A percentile compares a stretch with the other conserved stretches of the same genome.
Evolutionary conservation across 1,284 basidiomycete species (phyloP).

Genomic region (Rhodotorula mucilaginosa): DNA sequence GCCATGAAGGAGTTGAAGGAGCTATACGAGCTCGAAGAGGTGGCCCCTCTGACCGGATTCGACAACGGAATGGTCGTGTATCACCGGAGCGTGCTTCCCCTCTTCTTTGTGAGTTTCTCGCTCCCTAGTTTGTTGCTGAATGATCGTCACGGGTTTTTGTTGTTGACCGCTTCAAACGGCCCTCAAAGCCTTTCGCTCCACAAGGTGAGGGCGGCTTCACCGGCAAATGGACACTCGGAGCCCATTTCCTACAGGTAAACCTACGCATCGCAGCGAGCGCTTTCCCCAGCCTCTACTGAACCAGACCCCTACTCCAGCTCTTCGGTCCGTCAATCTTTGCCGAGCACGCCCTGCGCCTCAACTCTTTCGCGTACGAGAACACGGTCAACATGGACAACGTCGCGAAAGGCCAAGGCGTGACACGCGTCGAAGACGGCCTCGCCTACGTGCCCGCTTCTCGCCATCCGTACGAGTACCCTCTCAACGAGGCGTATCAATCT

Average conservation of each 20-base stretch:
- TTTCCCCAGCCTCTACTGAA: too few relatives aligned
- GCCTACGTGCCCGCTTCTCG: slow-evolving; percentile 3
- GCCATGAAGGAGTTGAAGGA: slow-evolving; percentile 3
- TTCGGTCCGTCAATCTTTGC: slow-evolving; percentile 14
- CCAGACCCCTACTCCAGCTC: neutral
- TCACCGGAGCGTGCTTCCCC: neutral
- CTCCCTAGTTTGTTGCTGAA: too few relatives aligned
- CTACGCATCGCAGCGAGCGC: neutral
- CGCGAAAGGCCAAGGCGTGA: slow-evolving; percentile 4
- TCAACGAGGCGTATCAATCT: slow-evolving; percentile 3
- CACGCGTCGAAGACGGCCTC: slow-evolving; percentile 10
- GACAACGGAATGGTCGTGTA: slow-evolving; percentile 7
- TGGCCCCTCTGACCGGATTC: slow-evolving; percentile 2
- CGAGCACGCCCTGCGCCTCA: slow-evolving; percentile 15
- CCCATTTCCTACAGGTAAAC: slow-evolving; percentile 1
- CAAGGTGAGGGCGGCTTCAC: slow-evolving; percentile 4
- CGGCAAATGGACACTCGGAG: slow-evolving; percentile 8
- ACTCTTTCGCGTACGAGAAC: slow-evolving; percentile 13
- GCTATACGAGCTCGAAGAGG: neutral
- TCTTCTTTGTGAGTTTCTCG: neutral
- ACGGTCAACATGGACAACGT: slow-evolving; percentile 22
- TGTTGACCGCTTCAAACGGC: neutral
- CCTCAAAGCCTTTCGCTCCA: neutral
- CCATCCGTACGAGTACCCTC: slow-evolving; percentile 7
- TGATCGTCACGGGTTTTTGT: too few relatives aligned